Base-by-base conservation (phyloP, 2,329 filamentous ascomycete genomes). In the Fusarium sp. region DNA sequence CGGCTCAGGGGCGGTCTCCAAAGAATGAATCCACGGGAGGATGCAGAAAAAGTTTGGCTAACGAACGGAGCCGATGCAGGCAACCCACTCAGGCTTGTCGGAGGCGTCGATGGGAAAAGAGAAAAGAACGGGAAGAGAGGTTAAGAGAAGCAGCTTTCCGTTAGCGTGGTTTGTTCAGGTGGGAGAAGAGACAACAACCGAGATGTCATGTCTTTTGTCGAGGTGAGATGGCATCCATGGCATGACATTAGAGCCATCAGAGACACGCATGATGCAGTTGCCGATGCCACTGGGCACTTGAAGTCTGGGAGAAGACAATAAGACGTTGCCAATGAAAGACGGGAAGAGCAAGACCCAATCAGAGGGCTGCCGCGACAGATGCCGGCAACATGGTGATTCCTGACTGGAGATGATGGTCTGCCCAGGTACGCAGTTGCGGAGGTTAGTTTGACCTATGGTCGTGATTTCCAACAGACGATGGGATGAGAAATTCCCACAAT, bases 21-120 rank as follows among this genome's bases (percentile, higher is more conserved):
- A 56, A 56, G 32, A 39, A 59, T 62, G 41, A 56, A 58, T 62
- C 23, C 37, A 62, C 72, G 72, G 72, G 62, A 75, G 34, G 43
- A 43, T 75, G 72, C 72, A 74, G 72, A 52, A 74, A 39, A 62
- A 70, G 32, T 39, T 43, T 32, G 56, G 41, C 45, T 50, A 63
- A 66, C 32, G 48, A 75, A 57, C 58, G 43, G 16, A 56, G 56
- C 41, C 7, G 37, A 74, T 73, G 72, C 72, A 75, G 56, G 72
- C 35, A 50, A 57, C 72, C 72, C 52, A 63, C 70, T 64, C 54
- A 11, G 70, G 54, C 27, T 59, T 37, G 43, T 32, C 16, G 32
- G 13, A 73, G 69, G 48, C 32, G 25, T 32, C n/a, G 61, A 6
- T 20, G 61, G 27, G 48, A 54, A n/a, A 75, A 73, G 72, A 75